Evolutionary conservation across 2,329 filamentous ascomycete species (phyloP), one percentile per base, ranked within the genome.

Genomic region (Xylariaceae sp.): DNA sequence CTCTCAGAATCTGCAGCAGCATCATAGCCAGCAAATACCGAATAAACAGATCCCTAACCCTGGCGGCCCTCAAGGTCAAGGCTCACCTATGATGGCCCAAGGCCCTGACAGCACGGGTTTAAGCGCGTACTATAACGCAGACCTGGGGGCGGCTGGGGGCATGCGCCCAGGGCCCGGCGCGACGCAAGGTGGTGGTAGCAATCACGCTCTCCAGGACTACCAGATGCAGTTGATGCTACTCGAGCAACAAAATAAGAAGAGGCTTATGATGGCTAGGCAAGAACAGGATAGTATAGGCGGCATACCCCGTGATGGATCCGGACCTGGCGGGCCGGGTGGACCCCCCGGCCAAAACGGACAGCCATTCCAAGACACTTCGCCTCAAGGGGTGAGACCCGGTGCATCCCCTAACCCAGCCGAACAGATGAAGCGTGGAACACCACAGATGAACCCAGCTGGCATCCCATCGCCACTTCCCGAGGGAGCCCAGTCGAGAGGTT

Each of bases 171-270:
- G 74, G 33, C 75, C 78, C 23, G 78, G 74, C 32, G 73, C 72
- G 39, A 58, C 50, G 27, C 78, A 79, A 60, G 74, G 73, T 13
- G 79, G 74, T 63, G 80, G 77, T 44, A 88, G 87, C 72, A 93
- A 91, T 69, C 89, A 92, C 70, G 89, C 89, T 18, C 78, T 93
- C 39, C 89, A 92, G 72, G 89, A 94, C 70, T 93, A 93, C 66
- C 89, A 93, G 75, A 92, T 92, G 89, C 89, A 93, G 70, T 75
- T 93, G 68, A 93, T 92, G 89, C 75, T 92, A 43, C 80, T 93
- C 13, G 89, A 93, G 73, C 89, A 92, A 72, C 89, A 93, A 73
- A 93, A 93, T 65, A 93, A 92, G 79, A 92, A 92, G 73, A 80
- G 89, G 15, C 78, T 93, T 42, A 85, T 92, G 78, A 91, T 92